Conservation (phyloP, 495 filamentous ascomycete genomes). For the Lindgomyces ingoldianus region DNA sequence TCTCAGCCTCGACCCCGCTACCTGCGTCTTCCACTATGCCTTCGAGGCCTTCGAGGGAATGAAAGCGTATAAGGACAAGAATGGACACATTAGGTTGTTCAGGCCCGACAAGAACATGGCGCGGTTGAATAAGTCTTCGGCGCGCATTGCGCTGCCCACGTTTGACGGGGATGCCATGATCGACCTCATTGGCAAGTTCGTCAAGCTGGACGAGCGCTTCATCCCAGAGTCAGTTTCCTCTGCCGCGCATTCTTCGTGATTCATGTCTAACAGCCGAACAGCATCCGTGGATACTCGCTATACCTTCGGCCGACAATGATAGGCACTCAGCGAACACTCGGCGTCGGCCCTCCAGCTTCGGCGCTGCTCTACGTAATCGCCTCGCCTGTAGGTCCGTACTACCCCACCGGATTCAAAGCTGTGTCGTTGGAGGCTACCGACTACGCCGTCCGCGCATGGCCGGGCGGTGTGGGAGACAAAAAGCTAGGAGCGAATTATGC, state of each 20-base stretch:
- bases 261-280: constrained; percentile 37
- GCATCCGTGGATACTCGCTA: constrained; percentile 77
- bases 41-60: constrained; percentile 98
- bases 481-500: constrained; percentile 99
- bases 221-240: constrained; percentile 64
- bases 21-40: constrained; percentile 97
- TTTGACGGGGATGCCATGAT: constrained; percentile 71
- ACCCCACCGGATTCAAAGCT: constrained; percentile 96
- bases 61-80: constrained; percentile 90
- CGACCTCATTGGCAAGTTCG: constrained; percentile 76
- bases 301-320: constrained; percentile 97
- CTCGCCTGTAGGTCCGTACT: constrained; percentile 95
- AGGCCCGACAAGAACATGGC: constrained; percentile 96
- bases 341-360: constrained; percentile 85
- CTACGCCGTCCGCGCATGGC: constrained; percentile 96
- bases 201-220: constrained; percentile 79
- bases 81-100: constrained; percentile 79
- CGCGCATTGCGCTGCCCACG: constrained; percentile 87
- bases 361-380: constrained; percentile 93
- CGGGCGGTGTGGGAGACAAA: constrained; percentile 93
- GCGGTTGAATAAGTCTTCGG: constrained; percentile 82
- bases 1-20: constrained; percentile 90
- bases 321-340: constrained; percentile 89
- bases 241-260: background rate
- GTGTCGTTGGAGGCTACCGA: constrained; percentile 89